These are phyloP conservation scores for Echinosophora koreensis DNA, from an alignment of 306 rosid species.

Conservation along the genomic window DNA sequence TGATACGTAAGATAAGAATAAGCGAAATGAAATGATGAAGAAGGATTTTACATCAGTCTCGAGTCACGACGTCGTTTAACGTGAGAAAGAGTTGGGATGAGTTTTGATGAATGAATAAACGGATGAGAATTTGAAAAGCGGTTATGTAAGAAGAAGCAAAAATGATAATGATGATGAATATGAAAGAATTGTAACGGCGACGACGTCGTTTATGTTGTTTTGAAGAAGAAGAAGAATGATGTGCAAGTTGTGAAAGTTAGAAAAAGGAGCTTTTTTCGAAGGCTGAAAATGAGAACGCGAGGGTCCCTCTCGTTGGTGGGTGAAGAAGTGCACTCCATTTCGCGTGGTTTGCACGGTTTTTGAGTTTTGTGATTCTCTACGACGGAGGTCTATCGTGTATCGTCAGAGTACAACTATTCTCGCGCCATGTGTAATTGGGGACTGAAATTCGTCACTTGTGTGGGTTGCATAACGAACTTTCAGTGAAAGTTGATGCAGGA, in stretches of 20 bases:
- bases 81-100: background rate
- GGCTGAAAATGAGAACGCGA: constrained; percentile 39
- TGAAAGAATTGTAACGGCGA: background rate
- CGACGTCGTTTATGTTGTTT: no score
- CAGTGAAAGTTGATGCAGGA: background rate
- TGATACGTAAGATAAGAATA: no score
- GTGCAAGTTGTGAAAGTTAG: background rate
- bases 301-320: constrained; percentile 48
- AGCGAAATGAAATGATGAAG: background rate
- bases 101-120: background rate
- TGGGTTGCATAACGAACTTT: background rate
- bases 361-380: constrained; percentile 32
- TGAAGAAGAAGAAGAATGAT: background rate
- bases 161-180: background rate
- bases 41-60: background rate
- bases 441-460: background rate
- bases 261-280: constrained; percentile 41
- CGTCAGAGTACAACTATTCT: background rate
- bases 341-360: constrained; percentile 55
- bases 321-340: constrained; percentile 28
- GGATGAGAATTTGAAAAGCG: background rate
- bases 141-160: background rate
- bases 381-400: background rate
- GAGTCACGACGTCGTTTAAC: background rate
- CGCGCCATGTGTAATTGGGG: background rate